Conservation (phyloP, 805 yeast species). For the Sugiyamaella qingdaonensis region DNA sequence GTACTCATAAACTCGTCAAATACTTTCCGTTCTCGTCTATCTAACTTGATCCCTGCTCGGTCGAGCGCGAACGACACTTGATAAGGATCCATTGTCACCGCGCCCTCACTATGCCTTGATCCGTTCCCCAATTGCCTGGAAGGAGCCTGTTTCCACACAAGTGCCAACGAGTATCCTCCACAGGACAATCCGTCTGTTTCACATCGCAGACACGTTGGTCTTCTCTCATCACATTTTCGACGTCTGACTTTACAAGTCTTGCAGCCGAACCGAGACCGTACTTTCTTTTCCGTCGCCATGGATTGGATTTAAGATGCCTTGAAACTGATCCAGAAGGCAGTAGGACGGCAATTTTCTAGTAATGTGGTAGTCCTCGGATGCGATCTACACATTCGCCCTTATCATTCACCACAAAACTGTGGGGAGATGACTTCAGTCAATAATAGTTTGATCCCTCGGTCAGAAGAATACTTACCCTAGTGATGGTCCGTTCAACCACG, state of each 20-base stretch:
- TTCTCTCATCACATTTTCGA: conserved; percentile 5
- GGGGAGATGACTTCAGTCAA: no score
- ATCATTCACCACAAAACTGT: no score
- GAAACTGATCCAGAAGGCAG: no score
- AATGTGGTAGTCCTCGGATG: no score
- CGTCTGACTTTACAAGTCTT: conserved; percentile 4
- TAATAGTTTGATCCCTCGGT: no score
- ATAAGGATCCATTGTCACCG: background rate
- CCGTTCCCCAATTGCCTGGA: background rate
- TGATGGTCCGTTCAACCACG: no score
- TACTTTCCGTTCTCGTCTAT: background rate
- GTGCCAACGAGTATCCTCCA: background rate
- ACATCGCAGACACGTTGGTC: conserved; percentile 5
- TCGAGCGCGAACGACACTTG: background rate
- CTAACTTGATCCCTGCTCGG: background rate
- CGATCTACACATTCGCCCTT: no score
- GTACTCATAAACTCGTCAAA: background rate
- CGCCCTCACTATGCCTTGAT: background rate
- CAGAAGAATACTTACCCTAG: no score
- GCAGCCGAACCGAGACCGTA: conserved; percentile 2
- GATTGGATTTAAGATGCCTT: no score
- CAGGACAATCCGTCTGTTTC: conserved; percentile 3
- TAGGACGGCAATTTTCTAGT: no score
- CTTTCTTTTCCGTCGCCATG: background rate
- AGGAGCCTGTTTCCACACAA: conserved; percentile 1